Conservation (phyloP, 768 basidiomycete species). For the Amanita muscaria region DNA sequence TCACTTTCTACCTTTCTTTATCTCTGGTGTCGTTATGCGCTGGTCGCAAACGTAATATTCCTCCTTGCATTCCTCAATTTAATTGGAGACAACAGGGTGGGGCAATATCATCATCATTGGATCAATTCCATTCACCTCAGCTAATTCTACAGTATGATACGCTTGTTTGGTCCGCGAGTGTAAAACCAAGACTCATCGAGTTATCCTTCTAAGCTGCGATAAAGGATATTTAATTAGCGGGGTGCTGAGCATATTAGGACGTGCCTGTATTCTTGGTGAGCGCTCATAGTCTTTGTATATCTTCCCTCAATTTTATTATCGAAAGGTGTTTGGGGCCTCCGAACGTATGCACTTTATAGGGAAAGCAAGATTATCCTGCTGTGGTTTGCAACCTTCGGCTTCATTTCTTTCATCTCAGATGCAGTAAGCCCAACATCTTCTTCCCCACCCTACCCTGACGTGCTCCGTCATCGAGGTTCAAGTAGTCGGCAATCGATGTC, state of each 20-base stretch:
- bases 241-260: constrained; percentile 22
- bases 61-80: constrained; percentile 17
- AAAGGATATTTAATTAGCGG: constrained; percentile 20
- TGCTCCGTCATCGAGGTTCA: no score
- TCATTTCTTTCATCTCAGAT: constrained; percentile 16
- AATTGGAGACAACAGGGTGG: constrained; percentile 11
- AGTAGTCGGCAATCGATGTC: background rate
- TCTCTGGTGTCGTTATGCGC: constrained; percentile 20
- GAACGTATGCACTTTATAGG: constrained; percentile 18
- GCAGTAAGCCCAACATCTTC: constrained; percentile 13
- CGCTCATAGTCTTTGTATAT: background rate
- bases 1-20: constrained; percentile 21
- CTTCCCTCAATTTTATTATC: background rate
- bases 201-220: constrained; percentile 17
- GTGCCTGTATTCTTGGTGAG: constrained; percentile 21
- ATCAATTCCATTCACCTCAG: no score
- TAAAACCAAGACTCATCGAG: no score
- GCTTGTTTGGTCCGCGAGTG: no score
- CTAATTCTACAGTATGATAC: no score
- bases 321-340: constrained; percentile 8
- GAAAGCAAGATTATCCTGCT: constrained; percentile 12
- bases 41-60: constrained; percentile 20
- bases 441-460: background rate
- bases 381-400: constrained; percentile 15
- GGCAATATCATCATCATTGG: no score